These are phyloP conservation scores for Claviceps humidiphila DNA, from an alignment of 2,329 filamentous ascomycete species.

Conservation along the genomic window DNA sequence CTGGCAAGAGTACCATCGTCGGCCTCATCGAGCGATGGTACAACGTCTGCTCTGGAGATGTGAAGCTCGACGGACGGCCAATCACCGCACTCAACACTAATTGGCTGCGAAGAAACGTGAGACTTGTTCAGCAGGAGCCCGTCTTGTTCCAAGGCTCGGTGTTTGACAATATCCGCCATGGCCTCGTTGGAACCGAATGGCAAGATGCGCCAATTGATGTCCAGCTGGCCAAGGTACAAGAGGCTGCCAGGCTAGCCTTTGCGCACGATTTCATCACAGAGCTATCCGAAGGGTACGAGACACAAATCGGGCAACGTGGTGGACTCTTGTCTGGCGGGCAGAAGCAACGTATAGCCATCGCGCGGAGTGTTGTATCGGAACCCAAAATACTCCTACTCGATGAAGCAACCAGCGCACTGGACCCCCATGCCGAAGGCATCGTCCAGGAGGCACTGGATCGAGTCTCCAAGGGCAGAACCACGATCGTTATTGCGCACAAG, in stretches of 20 bases:
- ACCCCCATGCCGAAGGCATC: conserved; percentile 83
- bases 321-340: conserved; percentile 37
- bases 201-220: conserved; percentile 25
- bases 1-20: conserved; percentile 45
- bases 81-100: neutral
- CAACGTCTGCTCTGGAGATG: conserved; percentile 29
- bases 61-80: conserved; percentile 27
- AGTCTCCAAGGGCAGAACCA: conserved; percentile 73
- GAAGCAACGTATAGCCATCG: conserved; percentile 9
- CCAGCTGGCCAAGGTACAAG: conserved; percentile 28
- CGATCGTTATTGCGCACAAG: conserved; percentile 85
- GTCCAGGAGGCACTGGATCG: conserved; percentile 73
- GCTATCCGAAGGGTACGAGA: conserved; percentile 35
- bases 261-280: conserved; percentile 36
- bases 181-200: conserved; percentile 29
- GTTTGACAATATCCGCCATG: conserved; percentile 41
- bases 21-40: conserved; percentile 49
- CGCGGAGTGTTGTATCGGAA: conserved; percentile 49
- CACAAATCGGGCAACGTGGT: conserved; percentile 48
- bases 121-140: conserved; percentile 20
- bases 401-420: conserved; percentile 81
- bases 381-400: conserved; percentile 88
- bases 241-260: conserved; percentile 35
- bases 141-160: conserved; percentile 34
- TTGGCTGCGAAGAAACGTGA: neutral